phyloP scores from a whole-genome alignment of 805 yeast species.

The Candida morakotiae region DNA sequence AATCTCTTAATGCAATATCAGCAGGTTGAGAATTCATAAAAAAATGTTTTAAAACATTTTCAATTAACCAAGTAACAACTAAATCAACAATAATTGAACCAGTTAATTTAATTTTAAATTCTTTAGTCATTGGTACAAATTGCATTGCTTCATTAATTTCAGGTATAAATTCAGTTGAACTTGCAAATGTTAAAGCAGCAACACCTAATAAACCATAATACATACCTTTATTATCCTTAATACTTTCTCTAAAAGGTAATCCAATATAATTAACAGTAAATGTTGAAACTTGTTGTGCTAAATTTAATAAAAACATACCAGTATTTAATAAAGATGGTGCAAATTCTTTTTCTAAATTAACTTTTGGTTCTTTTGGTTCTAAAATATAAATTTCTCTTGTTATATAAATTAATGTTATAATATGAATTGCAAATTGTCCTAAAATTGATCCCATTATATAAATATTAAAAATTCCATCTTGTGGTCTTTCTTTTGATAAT shows the following conservation, averaged over 20 bases:
- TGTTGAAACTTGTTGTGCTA: slow-evolving; percentile 95
- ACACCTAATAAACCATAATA: slow-evolving; percentile 92
- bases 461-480: slow-evolving; percentile 90
- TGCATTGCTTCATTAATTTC: slow-evolving; percentile 90
- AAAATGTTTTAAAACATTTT: slow-evolving; percentile 72
- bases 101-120: slow-evolving; percentile 77
- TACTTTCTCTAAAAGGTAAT: slow-evolving; percentile 89
- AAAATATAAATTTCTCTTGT: slow-evolving; percentile 76
- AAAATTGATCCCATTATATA: slow-evolving; percentile 97
- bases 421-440: slow-evolving; percentile 94
- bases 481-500: slow-evolving; percentile 91
- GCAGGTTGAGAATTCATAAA: slow-evolving; percentile 91
- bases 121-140: slow-evolving; percentile 77
- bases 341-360: slow-evolving; percentile 86
- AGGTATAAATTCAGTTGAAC: slow-evolving; percentile 92
- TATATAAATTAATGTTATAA: slow-evolving; percentile 74
- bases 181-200: slow-evolving; percentile 80
- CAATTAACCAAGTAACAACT: slow-evolving; percentile 72
- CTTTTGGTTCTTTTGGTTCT: slow-evolving; percentile 89
- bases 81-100: slow-evolving; percentile 70
- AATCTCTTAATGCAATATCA: slow-evolving; percentile 67
- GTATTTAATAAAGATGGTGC: slow-evolving; percentile 90
- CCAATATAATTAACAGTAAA: slow-evolving; percentile 98
- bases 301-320: slow-evolving; percentile 89
- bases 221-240: slow-evolving; percentile 92